These are phyloP conservation scores for Picochlorum sp. DNA, from an alignment of 139 green algal genomes.

Conservation along the genomic window DNA sequence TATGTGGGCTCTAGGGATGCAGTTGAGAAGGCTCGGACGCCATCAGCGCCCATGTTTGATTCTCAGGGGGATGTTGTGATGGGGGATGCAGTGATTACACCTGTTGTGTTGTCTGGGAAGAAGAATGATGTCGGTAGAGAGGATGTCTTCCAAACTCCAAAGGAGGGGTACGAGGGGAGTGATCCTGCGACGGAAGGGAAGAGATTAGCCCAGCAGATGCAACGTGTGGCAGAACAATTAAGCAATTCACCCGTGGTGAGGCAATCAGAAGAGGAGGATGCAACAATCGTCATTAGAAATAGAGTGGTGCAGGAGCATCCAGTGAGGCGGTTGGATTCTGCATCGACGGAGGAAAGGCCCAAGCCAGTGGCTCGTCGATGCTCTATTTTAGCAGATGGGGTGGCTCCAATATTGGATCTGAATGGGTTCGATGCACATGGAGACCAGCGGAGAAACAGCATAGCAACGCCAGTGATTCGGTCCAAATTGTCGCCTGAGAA, in stretches of 20 bases:
- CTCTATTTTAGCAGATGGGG: neutral
- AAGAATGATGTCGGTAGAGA: too few relatives aligned
- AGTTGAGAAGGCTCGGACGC: too few relatives aligned
- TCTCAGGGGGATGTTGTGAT: too few relatives aligned
- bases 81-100: too few relatives aligned
- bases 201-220: conserved; percentile 22
- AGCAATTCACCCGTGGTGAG: conserved; percentile 4
- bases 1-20: too few relatives aligned
- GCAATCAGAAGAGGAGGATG: conserved; percentile 3
- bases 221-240: conserved; percentile 22
- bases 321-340: neutral
- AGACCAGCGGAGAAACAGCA: neutral
- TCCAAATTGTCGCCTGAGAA: neutral
- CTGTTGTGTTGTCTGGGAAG: too few relatives aligned
- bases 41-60: too few relatives aligned
- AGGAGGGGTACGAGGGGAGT: too few relatives aligned
- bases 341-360: neutral
- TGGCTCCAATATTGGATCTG: conserved; percentile 1
- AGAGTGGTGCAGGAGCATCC: neutral
- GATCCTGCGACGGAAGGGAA: conserved; percentile 19
- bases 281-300: neutral
- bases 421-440: conserved; percentile 11
- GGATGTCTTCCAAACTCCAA: too few relatives aligned
- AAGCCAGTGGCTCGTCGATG: neutral
- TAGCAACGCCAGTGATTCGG: neutral